These are phyloP conservation scores for Dioscorea alata DNA, from an alignment of 106 monocot genomes.

Conservation along the genomic window DNA sequence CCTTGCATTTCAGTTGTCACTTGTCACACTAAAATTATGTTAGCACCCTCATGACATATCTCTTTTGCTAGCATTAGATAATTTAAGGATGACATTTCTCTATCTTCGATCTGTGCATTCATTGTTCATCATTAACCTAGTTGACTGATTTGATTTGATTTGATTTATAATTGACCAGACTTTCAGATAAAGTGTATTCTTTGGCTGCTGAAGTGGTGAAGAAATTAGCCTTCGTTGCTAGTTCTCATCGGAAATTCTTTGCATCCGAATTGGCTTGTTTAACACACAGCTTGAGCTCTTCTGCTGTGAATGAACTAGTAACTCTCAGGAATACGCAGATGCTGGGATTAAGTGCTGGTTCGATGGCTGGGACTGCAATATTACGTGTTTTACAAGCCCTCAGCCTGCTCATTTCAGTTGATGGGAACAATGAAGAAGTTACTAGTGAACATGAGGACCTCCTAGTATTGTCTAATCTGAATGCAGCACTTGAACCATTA, in stretches of 20 bases:
- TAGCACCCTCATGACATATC: no score
- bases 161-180: constrained; percentile 27
- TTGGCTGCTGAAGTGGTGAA: constrained; percentile 59
- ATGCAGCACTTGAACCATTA: constrained; percentile 52
- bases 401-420: constrained; percentile 29
- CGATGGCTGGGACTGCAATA: constrained; percentile 62
- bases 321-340: constrained; percentile 44
- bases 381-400: constrained; percentile 62
- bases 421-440: constrained; percentile 25
- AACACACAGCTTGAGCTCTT: constrained; percentile 45
- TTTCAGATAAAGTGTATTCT: constrained; percentile 67
- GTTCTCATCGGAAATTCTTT: constrained; percentile 53
- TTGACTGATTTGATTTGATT: constrained; percentile 5
- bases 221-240: constrained; percentile 56
- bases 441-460: constrained; percentile 25
- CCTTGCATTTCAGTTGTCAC: no score
- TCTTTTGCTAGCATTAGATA: no score
- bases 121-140: background rate
- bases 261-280: constrained; percentile 44
- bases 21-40: no score
- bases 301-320: constrained; percentile 47
- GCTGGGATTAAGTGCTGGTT: constrained; percentile 38
- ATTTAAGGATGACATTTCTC: no score
- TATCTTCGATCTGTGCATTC: no score
- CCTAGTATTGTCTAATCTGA: constrained; percentile 39